These are phyloP conservation scores for Panicum hallii DNA, from an alignment of 202 grass and related monocot species.

Conservation along the genomic window DNA sequence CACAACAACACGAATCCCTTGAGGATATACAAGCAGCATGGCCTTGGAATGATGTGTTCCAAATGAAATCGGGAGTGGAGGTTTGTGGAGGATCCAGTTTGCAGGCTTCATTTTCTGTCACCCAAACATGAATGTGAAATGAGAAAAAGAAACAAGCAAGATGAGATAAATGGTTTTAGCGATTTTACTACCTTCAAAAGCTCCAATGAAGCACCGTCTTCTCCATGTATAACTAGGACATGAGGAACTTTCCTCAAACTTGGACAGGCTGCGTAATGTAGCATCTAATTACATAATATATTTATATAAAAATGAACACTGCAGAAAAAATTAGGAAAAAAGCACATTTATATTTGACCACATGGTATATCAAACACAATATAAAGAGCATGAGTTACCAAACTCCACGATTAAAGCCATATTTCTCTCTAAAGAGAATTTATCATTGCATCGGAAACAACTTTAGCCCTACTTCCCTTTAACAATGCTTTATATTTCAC, in stretches of 20 bases:
- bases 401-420: neutral
- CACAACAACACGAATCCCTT: conserved; percentile 85
- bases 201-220: conserved; percentile 77
- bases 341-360: no score
- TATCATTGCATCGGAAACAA: neutral
- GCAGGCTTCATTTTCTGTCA: conserved; percentile 68
- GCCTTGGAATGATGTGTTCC: conserved; percentile 98
- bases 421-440: neutral
- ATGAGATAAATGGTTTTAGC: conserved; percentile 19
- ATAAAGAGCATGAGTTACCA: neutral
- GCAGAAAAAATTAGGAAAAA: conserved; percentile 5
- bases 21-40: conserved; percentile 88
- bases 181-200: conserved; percentile 58
- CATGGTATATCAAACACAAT: no score
- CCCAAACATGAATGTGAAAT: conserved; percentile 42
- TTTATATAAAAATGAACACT: conserved; percentile 1
- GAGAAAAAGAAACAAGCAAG: conserved; percentile 44
- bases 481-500: neutral
- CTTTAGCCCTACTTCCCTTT: neutral
- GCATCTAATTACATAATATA: conserved; percentile 30
- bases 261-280: conserved; percentile 67
- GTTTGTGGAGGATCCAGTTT: conserved; percentile 92
- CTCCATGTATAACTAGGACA: conserved; percentile 89
- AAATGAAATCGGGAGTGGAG: conserved; percentile 90
- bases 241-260: conserved; percentile 79